Evolutionary conservation across 805 yeast genomes (phyloP).

Genomic region (Candida verbasci): DNA sequence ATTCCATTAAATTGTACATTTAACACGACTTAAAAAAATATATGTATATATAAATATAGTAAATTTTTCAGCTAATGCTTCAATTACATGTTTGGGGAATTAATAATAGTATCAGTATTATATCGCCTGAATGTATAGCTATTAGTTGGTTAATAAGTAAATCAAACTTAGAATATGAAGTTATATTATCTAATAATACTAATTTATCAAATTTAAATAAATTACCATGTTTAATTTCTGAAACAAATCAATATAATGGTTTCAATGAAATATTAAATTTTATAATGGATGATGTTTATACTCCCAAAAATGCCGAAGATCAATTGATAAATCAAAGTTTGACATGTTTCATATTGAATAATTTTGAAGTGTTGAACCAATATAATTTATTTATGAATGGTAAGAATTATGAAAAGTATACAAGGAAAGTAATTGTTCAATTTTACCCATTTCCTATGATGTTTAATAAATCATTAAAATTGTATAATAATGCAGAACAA

Average conservation of each 20-base stretch:
- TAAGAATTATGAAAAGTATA: constrained; percentile 54
- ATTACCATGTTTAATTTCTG: constrained; percentile 46
- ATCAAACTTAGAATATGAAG: constrained; percentile 17
- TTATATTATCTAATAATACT: constrained; percentile 57
- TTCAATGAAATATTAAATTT: constrained; percentile 12
- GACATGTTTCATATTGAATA: constrained; percentile 35
- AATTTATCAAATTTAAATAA: constrained; percentile 45
- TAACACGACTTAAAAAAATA: too few species aligned
- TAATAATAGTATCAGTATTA: constrained; percentile 32
- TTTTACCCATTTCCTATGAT: constrained; percentile 71
- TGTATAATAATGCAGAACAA: constrained; percentile 34
- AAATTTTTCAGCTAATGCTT: too few species aligned
- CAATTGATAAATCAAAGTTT: constrained; percentile 43
- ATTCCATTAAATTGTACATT: too few species aligned
- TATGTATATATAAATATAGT: too few species aligned
- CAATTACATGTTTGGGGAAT: constrained; percentile 56
- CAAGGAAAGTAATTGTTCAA: constrained; percentile 49
- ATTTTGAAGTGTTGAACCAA: constrained; percentile 45
- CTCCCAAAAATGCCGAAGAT: constrained; percentile 13
- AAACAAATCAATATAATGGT: constrained; percentile 15
- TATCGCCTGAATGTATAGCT: constrained; percentile 53
- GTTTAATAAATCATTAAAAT: constrained; percentile 58
- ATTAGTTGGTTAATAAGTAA: constrained; percentile 36
- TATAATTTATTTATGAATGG: constrained; percentile 56
- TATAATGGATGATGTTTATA: constrained; percentile 7